Base-by-base conservation (phyloP, 2,329 filamentous ascomycete genomes). In the Aspergillus proliferans region DNA sequence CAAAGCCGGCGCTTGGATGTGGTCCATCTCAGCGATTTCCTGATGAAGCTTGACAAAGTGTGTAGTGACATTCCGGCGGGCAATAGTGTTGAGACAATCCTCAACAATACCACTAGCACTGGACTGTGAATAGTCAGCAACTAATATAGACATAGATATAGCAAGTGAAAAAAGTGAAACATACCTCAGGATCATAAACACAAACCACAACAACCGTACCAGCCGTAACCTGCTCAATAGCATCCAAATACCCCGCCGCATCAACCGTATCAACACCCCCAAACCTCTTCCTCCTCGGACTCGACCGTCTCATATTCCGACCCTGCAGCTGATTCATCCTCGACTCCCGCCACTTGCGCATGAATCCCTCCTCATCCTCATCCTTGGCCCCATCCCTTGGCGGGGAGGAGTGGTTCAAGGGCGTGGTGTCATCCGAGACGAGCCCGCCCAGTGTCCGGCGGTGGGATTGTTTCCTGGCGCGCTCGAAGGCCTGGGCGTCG, bases 1-100 rank as follows among this genome's bases (percentile, higher is more conserved):
- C 34, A 97, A 76, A 3, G 93, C 89, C 0, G 93, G 93, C 2
- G 95, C 87, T 42, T 86, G 85, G 28, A 90, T 87, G 50, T 87
- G 83, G 66, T 96, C 89, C 76, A 97, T 95, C 67, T 97, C 91
- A 34, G 95, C 94, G 50, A 95, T 91, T 53, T 87, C 84, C 66
- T 89, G 88, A 70, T 95, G 85, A 43, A 97, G 81, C 72, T 92
- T 94, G 72, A 97, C 81, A 65, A 98, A 97, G 63, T 88, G 88
- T 30, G 87, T 81, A 8, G 83, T 80, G 19, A 82, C 77, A 64
- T 95, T 77, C 52, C 80, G 76, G 53, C 78, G 76, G 39, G 95
- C 89, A 24, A 97, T 77, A 1, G 86, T 85, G 46, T 78, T 73
- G 59, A 98, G 77, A 46, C 87, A 90, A 38, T 83, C 79, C 66